Evolutionary conservation across 805 yeast genomes (phyloP), one percentile per base, ranked within the genome.

Genomic region (Sungouiozyma intestinalis): DNA sequence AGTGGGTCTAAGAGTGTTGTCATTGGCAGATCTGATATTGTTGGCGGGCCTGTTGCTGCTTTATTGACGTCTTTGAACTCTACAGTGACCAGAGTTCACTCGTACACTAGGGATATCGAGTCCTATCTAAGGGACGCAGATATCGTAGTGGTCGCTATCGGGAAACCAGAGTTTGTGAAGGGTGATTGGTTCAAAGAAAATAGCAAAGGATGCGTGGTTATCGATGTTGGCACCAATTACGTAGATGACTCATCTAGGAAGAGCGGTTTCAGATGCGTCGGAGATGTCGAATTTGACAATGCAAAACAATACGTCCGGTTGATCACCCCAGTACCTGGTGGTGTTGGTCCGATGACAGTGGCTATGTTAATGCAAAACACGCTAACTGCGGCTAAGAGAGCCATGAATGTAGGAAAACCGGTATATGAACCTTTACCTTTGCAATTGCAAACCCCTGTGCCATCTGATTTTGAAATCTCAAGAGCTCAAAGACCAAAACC

Each of bases 21-120:
- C 17, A 69, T 92, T 46, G 97, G 98, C 42, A 77, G 97, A 60
- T 84, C 95, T 16, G 97, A 92, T 60, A 90, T 90, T 53, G 98
- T 90, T 33, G 98, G 98, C 44, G 78, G 83, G 39, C 98, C 98
- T 33, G 87, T 88, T 13, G 83, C 96, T 4, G 78, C 84, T 47
- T 68, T 90, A 61, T 73, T 90, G 56, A 80, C 81, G 53, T 77
- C 81, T 45, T 75, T 73, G 44, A 86, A 88, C 58, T 82, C 86
- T 40, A 90, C 97, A 2, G 97, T 90, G 34, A 86, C 96, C 3
- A 76, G 80, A 44, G 72, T 87, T 48, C 97, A 88, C 58, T 79
- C 95, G 14, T 72, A 74, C 57, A 76, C 95, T 17, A 56, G 69
- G 21, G 69, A 81, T 52, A 69, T 85, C 40, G 78, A 78, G 38